Base-by-base conservation (phyloP, 257 asterid genomes). In the Paraleonurus japonicus region DNA sequence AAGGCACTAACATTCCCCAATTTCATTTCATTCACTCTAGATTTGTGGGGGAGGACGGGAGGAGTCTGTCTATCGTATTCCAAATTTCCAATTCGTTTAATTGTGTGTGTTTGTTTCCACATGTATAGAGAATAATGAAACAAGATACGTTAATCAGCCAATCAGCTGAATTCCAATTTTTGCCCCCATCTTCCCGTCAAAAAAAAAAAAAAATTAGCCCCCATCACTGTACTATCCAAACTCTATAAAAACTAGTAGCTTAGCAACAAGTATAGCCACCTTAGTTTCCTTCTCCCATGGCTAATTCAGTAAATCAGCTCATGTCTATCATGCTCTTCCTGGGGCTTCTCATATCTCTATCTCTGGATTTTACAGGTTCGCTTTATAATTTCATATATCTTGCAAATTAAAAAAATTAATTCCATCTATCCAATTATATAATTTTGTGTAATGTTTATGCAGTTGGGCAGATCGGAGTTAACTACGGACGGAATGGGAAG, bases 401-500 rank as follows among this genome's bases (percentile, higher is more conserved):
- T n/a, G n/a, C n/a, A n/a, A n/a, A n/a, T n/a, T n/a, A n/a, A n/a
- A n/a, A n/a, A n/a, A n/a, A n/a, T n/a, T n/a, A n/a, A 9, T 57
- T 11, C 3, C 37, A 57, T 22, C 23, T 47, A 4, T 11, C 17
- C 2, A n/a, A n/a, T n/a, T 61, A 6, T 32, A 33, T 17, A n/a
- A n/a, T n/a, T n/a, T n/a, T n/a, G 48, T 8, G 4, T 3, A n/a
- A n/a, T n/a, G n/a, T n/a, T n/a, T n/a, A n/a, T 61, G 70, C 81
- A 72, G 80, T 1, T 23, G 85, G 80, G 7, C 80, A 77, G 16
- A 71, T 32, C 16, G 82, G 82, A 50, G 76, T 82, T 37, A 62
- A 77, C 32, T 73, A 79, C n/a, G 84, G 84, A 5, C 48, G 59
- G 48, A 11, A 37, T 3, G 84, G 82, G 1, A 16, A 17, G 5